Evolutionary conservation across 2,329 filamentous ascomycete species (phyloP).

Genomic region (Pyricularia grisea): DNA sequence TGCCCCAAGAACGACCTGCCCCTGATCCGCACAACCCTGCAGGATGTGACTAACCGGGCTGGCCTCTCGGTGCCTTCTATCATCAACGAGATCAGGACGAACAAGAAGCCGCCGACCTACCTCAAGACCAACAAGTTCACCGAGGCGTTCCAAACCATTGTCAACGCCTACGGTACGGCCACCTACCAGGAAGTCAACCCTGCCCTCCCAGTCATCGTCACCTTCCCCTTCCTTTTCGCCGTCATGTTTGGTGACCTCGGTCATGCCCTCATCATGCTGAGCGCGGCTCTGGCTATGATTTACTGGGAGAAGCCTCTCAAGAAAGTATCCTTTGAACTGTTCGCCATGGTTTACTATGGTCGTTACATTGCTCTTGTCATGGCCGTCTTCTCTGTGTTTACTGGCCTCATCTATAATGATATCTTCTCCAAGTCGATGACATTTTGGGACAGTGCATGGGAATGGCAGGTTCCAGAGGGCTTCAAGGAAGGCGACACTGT

Average conservation of each 20-base stretch:
- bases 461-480: constrained; percentile 58
- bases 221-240: constrained; percentile 98
- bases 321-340: constrained; percentile 88
- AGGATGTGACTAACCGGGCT: constrained; percentile 93
- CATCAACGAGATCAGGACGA: constrained; percentile 94
- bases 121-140: constrained; percentile 99
- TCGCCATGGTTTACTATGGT: constrained; percentile 97
- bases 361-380: constrained; percentile 98
- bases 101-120: constrained; percentile 95
- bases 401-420: constrained; percentile 95
- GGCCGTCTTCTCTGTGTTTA: constrained; percentile 95
- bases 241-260: constrained; percentile 99
- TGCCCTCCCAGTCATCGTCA: constrained; percentile 87
- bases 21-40: constrained; percentile 83
- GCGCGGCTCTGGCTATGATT: constrained; percentile 83
- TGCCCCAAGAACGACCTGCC: constrained; percentile 85
- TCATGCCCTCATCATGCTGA: constrained; percentile 82
- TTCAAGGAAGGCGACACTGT: constrained; percentile 59
- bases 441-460: constrained; percentile 83
- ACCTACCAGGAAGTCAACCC: constrained; percentile 98
- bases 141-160: constrained; percentile 95
- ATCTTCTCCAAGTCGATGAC: constrained; percentile 90
- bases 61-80: constrained; percentile 96
- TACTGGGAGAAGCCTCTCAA: constrained; percentile 90
- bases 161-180: constrained; percentile 94